A percentile compares a stretch with the other conserved stretches of the same genome.
These are phyloP conservation scores for Triticum turgidum DNA, from an alignment of 176 grass and related monocot species.

Conservation along the genomic window DNA sequence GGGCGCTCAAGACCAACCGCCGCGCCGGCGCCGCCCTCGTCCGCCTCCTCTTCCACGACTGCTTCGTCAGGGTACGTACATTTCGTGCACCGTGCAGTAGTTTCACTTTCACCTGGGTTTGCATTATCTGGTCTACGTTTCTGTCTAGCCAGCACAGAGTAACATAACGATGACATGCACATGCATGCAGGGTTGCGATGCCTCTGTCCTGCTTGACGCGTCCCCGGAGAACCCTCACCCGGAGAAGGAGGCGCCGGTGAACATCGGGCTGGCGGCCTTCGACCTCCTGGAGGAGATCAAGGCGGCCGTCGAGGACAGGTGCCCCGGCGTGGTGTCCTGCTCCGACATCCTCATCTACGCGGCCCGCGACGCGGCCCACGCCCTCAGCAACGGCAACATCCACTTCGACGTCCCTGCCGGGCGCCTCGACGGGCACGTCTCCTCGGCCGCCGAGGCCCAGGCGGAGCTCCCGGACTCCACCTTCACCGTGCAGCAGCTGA, in stretches of 20 bases:
- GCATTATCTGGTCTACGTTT: no score
- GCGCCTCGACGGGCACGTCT: conserved; percentile 56
- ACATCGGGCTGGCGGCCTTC: conserved; percentile 50
- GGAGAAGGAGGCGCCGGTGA: conserved; percentile 48
- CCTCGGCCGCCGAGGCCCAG: conserved; percentile 40
- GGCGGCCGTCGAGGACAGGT: conserved; percentile 40
- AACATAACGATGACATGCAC: not conserved
- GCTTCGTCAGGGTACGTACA: conserved; percentile 54
- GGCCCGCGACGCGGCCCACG: conserved; percentile 42
- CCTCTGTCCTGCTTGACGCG: conserved; percentile 48
- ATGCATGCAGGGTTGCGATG: conserved; percentile 55
- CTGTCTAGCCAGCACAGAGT: no score
- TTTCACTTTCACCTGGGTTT: no score
- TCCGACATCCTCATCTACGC: conserved; percentile 64
- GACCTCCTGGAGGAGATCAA: conserved; percentile 65
- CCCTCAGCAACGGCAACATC: conserved; percentile 44
- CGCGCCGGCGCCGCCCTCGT: conserved; percentile 48
- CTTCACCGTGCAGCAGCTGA: conserved; percentile 21
- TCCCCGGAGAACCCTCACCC: conserved; percentile 34
- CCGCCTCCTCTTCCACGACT: conserved; percentile 72
- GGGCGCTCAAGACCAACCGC: conserved; percentile 41
- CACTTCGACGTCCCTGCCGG: conserved; percentile 56
- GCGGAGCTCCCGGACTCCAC: conserved; percentile 47
- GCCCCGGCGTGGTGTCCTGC: conserved; percentile 61
- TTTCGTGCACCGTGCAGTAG: no score